These are phyloP conservation scores for Rauvolfia tetraphylla DNA, from an alignment of 257 asterid species.

Conservation along the genomic window DNA sequence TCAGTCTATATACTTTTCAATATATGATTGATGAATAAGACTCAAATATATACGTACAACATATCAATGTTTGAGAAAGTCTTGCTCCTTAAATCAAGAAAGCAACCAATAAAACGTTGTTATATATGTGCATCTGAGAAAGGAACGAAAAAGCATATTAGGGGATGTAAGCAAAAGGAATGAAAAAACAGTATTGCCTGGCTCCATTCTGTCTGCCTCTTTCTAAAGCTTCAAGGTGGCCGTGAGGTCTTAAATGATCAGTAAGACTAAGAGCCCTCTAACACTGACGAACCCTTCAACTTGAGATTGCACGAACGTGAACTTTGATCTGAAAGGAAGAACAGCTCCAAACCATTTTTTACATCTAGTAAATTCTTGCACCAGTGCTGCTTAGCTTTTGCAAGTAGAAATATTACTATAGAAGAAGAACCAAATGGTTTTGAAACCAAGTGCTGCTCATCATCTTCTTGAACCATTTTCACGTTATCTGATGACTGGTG, in stretches of 20 bases:
- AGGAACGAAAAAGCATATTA: background rate
- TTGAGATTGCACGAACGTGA: constrained; percentile 15
- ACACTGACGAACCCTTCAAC: constrained; percentile 13
- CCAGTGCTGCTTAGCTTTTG: constrained; percentile 3
- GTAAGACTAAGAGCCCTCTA: constrained; percentile 34
- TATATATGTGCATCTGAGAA: constrained; percentile 14
- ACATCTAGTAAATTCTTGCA: background rate
- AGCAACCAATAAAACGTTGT: background rate
- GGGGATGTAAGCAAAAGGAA: background rate
- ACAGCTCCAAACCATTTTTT: background rate
- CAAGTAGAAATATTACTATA: background rate
- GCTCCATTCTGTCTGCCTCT: constrained; percentile 87
- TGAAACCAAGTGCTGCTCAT: background rate
- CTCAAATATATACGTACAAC: background rate
- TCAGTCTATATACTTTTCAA: background rate
- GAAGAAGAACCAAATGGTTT: background rate
- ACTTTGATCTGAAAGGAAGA: constrained; percentile 4
- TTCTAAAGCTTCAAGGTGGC: constrained; percentile 15
- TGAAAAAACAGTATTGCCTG: constrained; percentile 48
- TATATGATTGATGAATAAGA: background rate
- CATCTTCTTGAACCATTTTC: constrained; percentile 27
- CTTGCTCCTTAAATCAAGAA: too few relatives aligned
- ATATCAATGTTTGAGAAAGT: background rate
- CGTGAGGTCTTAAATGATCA: constrained; percentile 17
- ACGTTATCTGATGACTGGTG: constrained; percentile 18